A percentile compares a stretch with the other conserved stretches of the same genome.
Evolutionary conservation across 2,329 filamentous ascomycete species (phyloP).

Genomic region (Pyricularia sp.): DNA sequence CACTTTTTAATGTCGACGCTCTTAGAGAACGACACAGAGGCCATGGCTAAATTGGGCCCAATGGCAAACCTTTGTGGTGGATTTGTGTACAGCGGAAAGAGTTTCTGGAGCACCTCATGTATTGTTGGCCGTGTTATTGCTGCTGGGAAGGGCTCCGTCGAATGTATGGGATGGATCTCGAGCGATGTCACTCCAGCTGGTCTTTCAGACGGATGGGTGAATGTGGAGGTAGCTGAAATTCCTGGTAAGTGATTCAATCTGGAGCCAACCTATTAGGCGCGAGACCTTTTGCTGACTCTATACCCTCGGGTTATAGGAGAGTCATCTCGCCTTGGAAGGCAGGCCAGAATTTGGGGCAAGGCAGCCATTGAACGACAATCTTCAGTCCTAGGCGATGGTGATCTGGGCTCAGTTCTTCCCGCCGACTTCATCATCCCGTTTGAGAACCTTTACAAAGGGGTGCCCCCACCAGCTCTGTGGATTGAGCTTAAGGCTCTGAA

Average conservation of each 20-base stretch:
- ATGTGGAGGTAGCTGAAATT: constrained; percentile 41
- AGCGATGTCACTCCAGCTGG: constrained; percentile 42
- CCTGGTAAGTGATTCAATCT: constrained; percentile 26
- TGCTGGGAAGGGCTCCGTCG: constrained; percentile 45
- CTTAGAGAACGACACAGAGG: constrained; percentile 49
- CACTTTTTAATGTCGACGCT: constrained; percentile 55
- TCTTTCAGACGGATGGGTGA: constrained; percentile 42
- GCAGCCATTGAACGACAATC: constrained; percentile 45
- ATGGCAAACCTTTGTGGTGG: constrained; percentile 51
- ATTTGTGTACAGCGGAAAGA: constrained; percentile 49
- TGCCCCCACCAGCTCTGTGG: constrained; percentile 26
- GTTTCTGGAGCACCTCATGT: constrained; percentile 57
- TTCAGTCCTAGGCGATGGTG: constrained; percentile 43
- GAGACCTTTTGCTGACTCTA: neutral
- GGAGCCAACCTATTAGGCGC: neutral
- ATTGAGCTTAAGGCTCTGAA: constrained; percentile 38
- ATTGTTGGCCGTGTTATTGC: constrained; percentile 52
- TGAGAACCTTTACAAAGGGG: constrained; percentile 39
- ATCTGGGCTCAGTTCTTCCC: constrained; percentile 39
- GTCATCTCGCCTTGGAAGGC: constrained; percentile 27
- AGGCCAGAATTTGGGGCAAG: constrained; percentile 50
- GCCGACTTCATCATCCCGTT: constrained; percentile 50
- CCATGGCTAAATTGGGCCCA: constrained; percentile 43
- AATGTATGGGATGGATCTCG: constrained; percentile 58
- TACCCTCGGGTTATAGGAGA: neutral